Evolutionary conservation across 2,329 filamentous ascomycete genomes (phyloP).

Genomic region (Fusarium sp.): DNA sequence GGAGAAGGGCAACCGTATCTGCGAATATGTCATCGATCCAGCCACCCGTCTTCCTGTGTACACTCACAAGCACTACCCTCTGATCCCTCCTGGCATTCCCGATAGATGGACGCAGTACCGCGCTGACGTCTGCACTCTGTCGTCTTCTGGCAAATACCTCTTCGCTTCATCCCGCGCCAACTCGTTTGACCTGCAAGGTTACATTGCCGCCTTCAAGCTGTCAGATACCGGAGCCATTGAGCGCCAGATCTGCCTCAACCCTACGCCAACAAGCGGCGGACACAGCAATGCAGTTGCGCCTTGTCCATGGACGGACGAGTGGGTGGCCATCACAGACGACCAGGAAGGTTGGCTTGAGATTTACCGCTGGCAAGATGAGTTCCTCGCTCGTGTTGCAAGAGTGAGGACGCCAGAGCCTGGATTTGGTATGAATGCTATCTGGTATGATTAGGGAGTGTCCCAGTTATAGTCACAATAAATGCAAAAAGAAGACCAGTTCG

Average conservation of each 20-base stretch:
- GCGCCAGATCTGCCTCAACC: slow-evolving; percentile 81
- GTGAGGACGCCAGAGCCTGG: slow-evolving; percentile 86
- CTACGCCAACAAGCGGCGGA: slow-evolving; percentile 87
- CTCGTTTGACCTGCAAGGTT: slow-evolving; percentile 79
- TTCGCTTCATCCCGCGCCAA: slow-evolving; percentile 89
- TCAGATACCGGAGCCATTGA: slow-evolving; percentile 77
- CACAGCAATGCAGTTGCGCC: slow-evolving; percentile 91
- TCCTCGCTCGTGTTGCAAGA: slow-evolving; percentile 79
- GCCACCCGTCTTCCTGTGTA: slow-evolving; percentile 80
- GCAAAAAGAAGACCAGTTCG: background rate
- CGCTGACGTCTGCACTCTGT: slow-evolving; percentile 83
- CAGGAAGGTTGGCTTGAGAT: slow-evolving; percentile 90
- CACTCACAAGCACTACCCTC: slow-evolving; percentile 79
- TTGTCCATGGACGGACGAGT: slow-evolving; percentile 87
- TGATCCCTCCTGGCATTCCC: slow-evolving; percentile 80
- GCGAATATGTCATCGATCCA: slow-evolving; percentile 83
- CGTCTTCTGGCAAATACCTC: slow-evolving; percentile 76
- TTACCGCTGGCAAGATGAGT: slow-evolving; percentile 87
- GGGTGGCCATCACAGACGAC: slow-evolving; percentile 90
- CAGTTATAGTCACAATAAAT: background rate
- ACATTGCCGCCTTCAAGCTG: slow-evolving; percentile 83
- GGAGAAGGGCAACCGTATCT: slow-evolving; percentile 88
- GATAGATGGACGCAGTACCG: slow-evolving; percentile 75
- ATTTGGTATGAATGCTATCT: slow-evolving; percentile 97
- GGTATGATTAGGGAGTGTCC: slow-evolving; percentile 72